Percentiles rank a stretch among this genome's conserved stretches.
Conservation (phyloP, 2,329 filamentous ascomycete genomes). For the Alternaria postmessia region DNA sequence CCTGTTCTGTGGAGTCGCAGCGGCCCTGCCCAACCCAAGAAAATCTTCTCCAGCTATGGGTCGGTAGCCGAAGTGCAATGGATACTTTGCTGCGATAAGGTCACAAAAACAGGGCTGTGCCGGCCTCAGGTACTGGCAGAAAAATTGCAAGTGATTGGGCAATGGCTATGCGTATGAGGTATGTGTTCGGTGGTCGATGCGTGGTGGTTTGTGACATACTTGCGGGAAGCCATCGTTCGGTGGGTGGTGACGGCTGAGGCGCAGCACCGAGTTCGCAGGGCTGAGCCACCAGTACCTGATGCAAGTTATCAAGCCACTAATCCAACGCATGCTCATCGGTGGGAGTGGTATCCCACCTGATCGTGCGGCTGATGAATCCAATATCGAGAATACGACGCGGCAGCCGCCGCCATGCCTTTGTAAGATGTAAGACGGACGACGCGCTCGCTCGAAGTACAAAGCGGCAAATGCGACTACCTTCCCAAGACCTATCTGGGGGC, state of each 20-base stretch:
- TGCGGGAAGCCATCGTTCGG: conserved; percentile 8
- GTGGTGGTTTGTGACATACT: conserved; percentile 10
- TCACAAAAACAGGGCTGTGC: conserved; percentile 32
- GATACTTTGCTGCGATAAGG: conserved; percentile 3
- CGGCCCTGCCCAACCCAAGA: conserved; percentile 11
- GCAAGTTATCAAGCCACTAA: conserved; percentile 17
- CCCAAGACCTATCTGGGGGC: conserved; percentile 10
- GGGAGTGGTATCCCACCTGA: not conserved
- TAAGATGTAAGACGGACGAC: not conserved
- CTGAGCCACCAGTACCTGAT: conserved; percentile 4
- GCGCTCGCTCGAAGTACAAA: not conserved
- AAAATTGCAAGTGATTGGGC: conserved; percentile 33
- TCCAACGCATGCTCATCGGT: conserved; percentile 5
- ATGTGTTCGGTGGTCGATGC: conserved; percentile 16
- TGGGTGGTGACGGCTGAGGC: conserved; percentile 15
- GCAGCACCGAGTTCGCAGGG: conserved; percentile 16
- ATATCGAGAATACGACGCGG: conserved; percentile 19
- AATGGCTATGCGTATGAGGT: conserved; percentile 13
- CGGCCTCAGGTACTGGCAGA: conserved; percentile 36
- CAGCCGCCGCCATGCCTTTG: not conserved
- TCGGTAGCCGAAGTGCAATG: conserved; percentile 1
- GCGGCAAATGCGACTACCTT: conserved; percentile 6
- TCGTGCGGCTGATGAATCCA: conserved; percentile 10
- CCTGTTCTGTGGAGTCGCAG: not conserved
- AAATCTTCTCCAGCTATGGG: conserved; percentile 2